Conservation (phyloP, 768 basidiomycete genomes). For the Tricholoma flavovirens region DNA sequence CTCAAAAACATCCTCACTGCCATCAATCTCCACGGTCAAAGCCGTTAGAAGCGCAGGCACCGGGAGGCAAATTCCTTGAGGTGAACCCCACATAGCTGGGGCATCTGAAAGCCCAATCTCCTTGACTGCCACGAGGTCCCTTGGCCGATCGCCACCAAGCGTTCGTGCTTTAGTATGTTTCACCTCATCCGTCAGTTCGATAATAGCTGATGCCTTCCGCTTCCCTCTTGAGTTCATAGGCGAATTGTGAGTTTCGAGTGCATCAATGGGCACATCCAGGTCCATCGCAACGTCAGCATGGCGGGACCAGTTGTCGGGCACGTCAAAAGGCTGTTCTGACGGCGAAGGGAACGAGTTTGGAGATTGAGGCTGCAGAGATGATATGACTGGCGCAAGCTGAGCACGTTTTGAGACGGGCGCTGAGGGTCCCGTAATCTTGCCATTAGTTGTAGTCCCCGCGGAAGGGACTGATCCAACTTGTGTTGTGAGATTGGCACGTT, state of each 20-base stretch:
- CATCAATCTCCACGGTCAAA: slow-evolving; percentile 55
- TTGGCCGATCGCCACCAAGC: slow-evolving; percentile 60
- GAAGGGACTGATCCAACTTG: slow-evolving; percentile 19
- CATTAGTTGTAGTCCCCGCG: slow-evolving; percentile 13
- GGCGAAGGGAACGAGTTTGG: slow-evolving; percentile 41
- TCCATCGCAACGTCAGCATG: slow-evolving; percentile 44
- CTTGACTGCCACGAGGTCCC: slow-evolving; percentile 45
- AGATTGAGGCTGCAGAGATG: slow-evolving; percentile 17
- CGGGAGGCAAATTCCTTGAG: slow-evolving; percentile 35
- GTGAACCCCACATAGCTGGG: slow-evolving; percentile 17
- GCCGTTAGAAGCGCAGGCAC: slow-evolving; percentile 58
- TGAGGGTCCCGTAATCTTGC: slow-evolving; percentile 15
- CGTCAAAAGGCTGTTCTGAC: slow-evolving; percentile 45
- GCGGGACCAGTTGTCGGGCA: slow-evolving; percentile 30
- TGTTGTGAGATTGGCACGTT: slow-evolving; percentile 36
- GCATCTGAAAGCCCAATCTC: slow-evolving; percentile 38
- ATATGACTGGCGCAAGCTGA: slow-evolving; percentile 24
- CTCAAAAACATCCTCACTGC: slow-evolving; percentile 66
- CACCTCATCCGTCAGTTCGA: slow-evolving; percentile 35
- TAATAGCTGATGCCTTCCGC: slow-evolving; percentile 38
- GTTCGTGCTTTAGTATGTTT: slow-evolving; percentile 41
- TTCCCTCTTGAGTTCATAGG: slow-evolving; percentile 38
- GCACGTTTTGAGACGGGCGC: slow-evolving; percentile 31
- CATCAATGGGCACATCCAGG: slow-evolving; percentile 49
- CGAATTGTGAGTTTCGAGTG: slow-evolving; percentile 39